A percentile compares a stretch with the other conserved stretches of the same genome.
These are phyloP conservation scores for Vinca minor DNA, from an alignment of 257 asterid species.

Conservation along the genomic window DNA sequence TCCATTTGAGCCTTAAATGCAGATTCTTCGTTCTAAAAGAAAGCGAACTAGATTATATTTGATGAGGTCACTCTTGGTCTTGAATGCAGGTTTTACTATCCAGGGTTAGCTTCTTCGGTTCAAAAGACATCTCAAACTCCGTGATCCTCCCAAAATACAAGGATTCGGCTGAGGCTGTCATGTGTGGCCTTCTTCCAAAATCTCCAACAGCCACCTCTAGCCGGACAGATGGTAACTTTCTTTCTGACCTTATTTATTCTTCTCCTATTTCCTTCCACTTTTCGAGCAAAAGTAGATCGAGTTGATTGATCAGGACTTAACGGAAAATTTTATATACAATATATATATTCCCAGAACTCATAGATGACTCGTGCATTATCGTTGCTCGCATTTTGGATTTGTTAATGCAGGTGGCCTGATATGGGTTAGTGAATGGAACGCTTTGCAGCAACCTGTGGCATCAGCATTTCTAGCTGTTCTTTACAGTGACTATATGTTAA, in stretches of 20 bases:
- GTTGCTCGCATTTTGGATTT: conserved; percentile 16
- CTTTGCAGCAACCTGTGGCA: conserved; percentile 84
- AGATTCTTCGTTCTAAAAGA: no score
- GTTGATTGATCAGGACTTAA: no score
- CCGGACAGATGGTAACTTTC: conserved; percentile 54
- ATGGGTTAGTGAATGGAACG: conserved; percentile 82
- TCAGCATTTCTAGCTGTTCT: conserved; percentile 69
- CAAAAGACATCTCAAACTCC: conserved; percentile 36
- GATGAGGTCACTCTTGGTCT: not conserved
- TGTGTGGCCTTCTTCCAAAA: conserved; percentile 75
- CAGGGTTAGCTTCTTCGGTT: conserved; percentile 60
- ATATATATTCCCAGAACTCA: not conserved
- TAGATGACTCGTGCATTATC: not conserved
- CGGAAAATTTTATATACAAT: no score
- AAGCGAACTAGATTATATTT: not conserved
- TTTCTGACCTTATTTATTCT: conserved; percentile 1
- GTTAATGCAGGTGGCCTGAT: conserved; percentile 59
- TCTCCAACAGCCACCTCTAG: conserved; percentile 77
- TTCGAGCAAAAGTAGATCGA: no score
- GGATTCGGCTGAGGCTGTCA: conserved; percentile 76
- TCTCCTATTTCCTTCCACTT: not conserved
- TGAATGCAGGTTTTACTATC: conserved; percentile 66
- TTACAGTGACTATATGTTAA: conserved; percentile 74
- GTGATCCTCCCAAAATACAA: conserved; percentile 39
- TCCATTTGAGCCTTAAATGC: not conserved